Evolutionary conservation across 257 asterid genomes (phyloP), one percentile per base, ranked within the genome.

Genomic region (Vinca minor): DNA sequence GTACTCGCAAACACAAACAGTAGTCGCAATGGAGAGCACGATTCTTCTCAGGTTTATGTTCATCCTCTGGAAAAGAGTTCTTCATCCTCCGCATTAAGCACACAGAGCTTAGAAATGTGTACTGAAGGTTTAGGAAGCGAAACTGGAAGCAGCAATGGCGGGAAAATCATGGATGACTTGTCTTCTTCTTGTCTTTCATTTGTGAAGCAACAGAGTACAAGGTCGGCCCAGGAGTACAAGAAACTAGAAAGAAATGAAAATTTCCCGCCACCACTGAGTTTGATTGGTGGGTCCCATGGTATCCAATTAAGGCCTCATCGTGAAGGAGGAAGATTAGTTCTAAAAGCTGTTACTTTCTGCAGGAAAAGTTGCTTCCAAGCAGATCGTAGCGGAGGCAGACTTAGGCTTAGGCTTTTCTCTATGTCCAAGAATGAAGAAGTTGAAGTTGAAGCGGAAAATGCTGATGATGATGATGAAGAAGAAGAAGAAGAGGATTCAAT

Each of bases 71-170:
- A 39, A 5, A 82, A 77, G 71, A 71, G 69, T 25, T 73, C 86
- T 13, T 3, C 71, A 5, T 73, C 71, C 36, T 73, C 71, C 36
- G 58, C 69, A 0, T 76, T 85, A 5, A 88, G 81, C 77, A 41
- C 79, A 2, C 81, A 54, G 29, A 86, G 92, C 74, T 72, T 91
- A 35, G 94, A 86, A 72, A 79, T 91, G 92, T 88, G 98, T 81
- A 91, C 98, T 0, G 98, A 91, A 69, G 74, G 88, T 77, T 71
- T 91, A 49, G 93, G 96, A 11, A 69, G 81, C 29, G 98, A 92
- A 69, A 85, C 87, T 0, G 96, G 98, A 2, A 76, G 78, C 74
- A 57, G 66, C 78, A 73, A 77, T 50, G 78, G 68, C 18, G 71
- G n/a, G n/a, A n/a, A 77, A 28, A 69, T 49, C 63, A 45, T 60